These are phyloP conservation scores for Pezicula rhizophila DNA, from an alignment of 2,329 filamentous ascomycete species.

Conservation along the genomic window DNA sequence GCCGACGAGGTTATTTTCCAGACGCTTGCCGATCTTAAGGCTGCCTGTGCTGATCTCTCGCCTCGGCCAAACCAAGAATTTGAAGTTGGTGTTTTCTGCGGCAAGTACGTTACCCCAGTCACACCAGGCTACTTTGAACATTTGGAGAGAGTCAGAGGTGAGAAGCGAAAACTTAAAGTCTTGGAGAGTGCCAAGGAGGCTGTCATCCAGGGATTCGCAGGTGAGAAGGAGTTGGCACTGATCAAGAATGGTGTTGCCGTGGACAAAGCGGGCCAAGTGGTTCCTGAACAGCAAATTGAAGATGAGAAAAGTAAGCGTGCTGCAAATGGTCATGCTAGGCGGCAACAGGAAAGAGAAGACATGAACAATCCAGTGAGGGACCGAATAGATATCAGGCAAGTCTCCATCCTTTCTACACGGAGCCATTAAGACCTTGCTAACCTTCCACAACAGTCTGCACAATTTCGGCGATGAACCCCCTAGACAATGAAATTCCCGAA, in stretches of 20 bases:
- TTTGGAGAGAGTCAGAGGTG: constrained; percentile 64
- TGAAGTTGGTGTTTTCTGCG: constrained; percentile 88
- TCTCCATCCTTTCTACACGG: background rate
- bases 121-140: constrained; percentile 77
- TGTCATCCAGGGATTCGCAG: constrained; percentile 56
- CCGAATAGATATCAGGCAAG: constrained; percentile 29
- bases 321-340: constrained; percentile 16
- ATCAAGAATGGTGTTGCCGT: constrained; percentile 56
- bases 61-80: constrained; percentile 59
- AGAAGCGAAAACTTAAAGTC: constrained; percentile 62
- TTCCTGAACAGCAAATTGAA: constrained; percentile 31
- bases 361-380: constrained; percentile 25
- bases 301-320: constrained; percentile 9
- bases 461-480: constrained; percentile 5
- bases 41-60: constrained; percentile 68
- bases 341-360: constrained; percentile 23
- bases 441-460: constrained; percentile 4
- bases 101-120: constrained; percentile 77
- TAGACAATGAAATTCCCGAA: no score
- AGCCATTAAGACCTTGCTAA: background rate
- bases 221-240: constrained; percentile 53
- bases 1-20: constrained; percentile 75
- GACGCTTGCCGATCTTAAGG: constrained; percentile 71
- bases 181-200: constrained; percentile 59
- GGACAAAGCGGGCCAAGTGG: constrained; percentile 47